These are phyloP conservation scores for Venturia asperata DNA, from an alignment of 2,329 filamentous ascomycete species.

Conservation along the genomic window DNA sequence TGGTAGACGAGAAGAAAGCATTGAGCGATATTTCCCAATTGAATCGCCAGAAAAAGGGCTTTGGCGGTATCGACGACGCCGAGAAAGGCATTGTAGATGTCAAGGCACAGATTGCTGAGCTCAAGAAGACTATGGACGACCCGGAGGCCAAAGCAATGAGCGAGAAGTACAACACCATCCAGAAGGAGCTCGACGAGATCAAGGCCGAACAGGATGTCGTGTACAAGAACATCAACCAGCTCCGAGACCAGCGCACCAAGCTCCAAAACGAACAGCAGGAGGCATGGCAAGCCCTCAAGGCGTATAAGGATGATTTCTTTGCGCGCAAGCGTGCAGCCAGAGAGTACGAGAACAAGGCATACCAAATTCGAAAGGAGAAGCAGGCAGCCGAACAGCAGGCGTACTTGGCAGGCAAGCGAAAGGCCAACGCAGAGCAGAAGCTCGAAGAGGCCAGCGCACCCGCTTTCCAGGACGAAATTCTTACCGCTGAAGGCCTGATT, in stretches of 20 bases:
- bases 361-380: constrained; percentile 68
- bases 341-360: constrained; percentile 76
- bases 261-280: constrained; percentile 79
- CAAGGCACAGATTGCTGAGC: constrained; percentile 78
- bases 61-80: constrained; percentile 72
- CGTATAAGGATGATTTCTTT: constrained; percentile 86
- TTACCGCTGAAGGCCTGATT: constrained; percentile 78
- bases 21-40: constrained; percentile 74
- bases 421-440: constrained; percentile 67
- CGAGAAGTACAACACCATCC: constrained; percentile 77
- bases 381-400: constrained; percentile 73
- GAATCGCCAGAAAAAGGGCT: constrained; percentile 85
- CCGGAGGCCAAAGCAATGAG: constrained; percentile 82
- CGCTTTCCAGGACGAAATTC: constrained; percentile 88
- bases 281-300: constrained; percentile 73
- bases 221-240: constrained; percentile 76
- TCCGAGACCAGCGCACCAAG: constrained; percentile 79
- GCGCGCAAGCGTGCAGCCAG: constrained; percentile 72
- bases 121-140: constrained; percentile 84
- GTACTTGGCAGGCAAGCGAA: constrained; percentile 63
- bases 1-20: constrained; percentile 96
- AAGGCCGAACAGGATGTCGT: constrained; percentile 88
- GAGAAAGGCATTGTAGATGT: constrained; percentile 87
- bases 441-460: constrained; percentile 76
- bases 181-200: constrained; percentile 80